Base-by-base conservation (phyloP, 2,329 filamentous ascomycete species). In the Sclerotinia nivalis region DNA sequence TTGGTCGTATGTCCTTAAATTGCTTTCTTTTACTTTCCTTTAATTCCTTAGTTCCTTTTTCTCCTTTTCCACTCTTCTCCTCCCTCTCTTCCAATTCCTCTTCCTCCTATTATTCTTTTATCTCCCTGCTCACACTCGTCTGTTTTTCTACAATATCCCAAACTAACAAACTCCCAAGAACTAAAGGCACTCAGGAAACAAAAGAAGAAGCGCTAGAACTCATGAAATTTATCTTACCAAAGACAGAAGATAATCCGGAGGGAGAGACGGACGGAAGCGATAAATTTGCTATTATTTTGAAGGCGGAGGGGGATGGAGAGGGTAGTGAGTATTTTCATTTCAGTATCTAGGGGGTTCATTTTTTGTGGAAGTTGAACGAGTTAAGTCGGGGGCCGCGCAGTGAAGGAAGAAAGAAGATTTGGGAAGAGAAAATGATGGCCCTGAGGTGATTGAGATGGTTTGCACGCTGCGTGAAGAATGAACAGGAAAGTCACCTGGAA, bases 1-100 rank as follows among this genome's bases (percentile, higher is more conserved):
- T 18, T 76, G 72, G 71, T 71, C 72, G 74, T 75, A 64, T 18
- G 71, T 71, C 18, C 0, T 43, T 43, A 34, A 34, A 5, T n/a
- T 54, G 5, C 43, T 25, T 55, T 58, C 12, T 28, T 28, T 37
- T 52, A n/a, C 10, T n/a, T n/a, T 25, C 25, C 1, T 25, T 22
- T 20, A 7, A 1, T 34, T 45, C 9, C 8, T 34, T 13, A 10
- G 13, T 55, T n/a, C 7, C 9, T n/a, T 0, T 47, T 8, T n/a
- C 13, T 0, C 15, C 15, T 47, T 13, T 66, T 6, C 20, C 12
- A 25, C 25, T 31, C 20, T 31, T 3, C 10, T 13, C 40, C 5
- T 43, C 12, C 13, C 13, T 40, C 37, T 40, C 37, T 10, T 40
- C 37, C 10, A 3, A 40, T 1, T 40, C 40, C 13, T 15, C 40